Conservation (phyloP, 2,329 filamentous ascomycete species). For the Paramyrothecium sp. region DNA sequence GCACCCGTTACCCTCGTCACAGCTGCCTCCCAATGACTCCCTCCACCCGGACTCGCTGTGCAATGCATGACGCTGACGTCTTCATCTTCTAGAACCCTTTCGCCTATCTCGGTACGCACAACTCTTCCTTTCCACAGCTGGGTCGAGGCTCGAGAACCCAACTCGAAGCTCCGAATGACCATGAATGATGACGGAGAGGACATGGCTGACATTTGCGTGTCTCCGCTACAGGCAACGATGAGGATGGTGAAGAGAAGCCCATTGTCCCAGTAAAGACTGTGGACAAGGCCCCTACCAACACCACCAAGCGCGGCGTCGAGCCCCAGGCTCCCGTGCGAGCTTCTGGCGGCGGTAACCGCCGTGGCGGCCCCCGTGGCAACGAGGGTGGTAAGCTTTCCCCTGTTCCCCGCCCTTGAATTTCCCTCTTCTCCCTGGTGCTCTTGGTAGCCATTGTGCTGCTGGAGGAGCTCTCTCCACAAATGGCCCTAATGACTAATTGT, state of each 20-base stretch:
- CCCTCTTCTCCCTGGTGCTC: conserved; percentile 5
- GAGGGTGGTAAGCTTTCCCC: conserved; percentile 72
- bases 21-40: background rate
- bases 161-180: background rate
- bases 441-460: conserved; percentile 12
- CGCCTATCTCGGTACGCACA: conserved; percentile 88
- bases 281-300: conserved; percentile 76
- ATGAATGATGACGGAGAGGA: background rate
- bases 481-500: conserved; percentile 4
- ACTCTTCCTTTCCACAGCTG: background rate
- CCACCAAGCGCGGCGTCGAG: conserved; percentile 81
- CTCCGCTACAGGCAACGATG: conserved; percentile 53
- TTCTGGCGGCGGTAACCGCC: conserved; percentile 41
- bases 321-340: conserved; percentile 62
- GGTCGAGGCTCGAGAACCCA: background rate
- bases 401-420: too few species aligned
- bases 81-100: conserved; percentile 74
- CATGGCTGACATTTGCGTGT: background rate
- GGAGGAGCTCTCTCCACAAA: background rate
- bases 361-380: conserved; percentile 67
- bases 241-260: conserved; percentile 65
- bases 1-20: too few species aligned
- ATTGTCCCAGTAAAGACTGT: conserved; percentile 84
- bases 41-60: background rate
- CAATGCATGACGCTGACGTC: conserved; percentile 8